Conservation (phyloP, 2,329 filamentous ascomycete genomes). For the Sclerotinia borealis region DNA sequence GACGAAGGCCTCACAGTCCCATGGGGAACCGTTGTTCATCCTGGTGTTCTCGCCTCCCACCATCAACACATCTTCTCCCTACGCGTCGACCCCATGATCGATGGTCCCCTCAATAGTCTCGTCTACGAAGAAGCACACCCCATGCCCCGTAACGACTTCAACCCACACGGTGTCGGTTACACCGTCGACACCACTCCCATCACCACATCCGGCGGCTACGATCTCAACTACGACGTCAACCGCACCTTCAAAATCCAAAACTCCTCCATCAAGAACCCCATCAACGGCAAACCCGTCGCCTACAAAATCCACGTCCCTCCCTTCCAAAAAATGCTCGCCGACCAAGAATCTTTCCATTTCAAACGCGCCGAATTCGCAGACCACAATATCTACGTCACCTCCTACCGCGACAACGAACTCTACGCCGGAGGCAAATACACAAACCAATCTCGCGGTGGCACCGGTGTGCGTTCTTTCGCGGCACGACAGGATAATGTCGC, state of each 20-base stretch:
- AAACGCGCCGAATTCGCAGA: constrained; percentile 49
- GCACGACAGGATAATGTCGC: constrained; percentile 43
- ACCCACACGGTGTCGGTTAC: constrained; percentile 48
- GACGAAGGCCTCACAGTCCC: constrained; percentile 58
- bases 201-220: constrained; percentile 40
- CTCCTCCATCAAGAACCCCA: constrained; percentile 42
- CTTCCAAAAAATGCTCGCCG: constrained; percentile 52
- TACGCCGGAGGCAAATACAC: constrained; percentile 51
- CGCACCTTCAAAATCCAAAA: constrained; percentile 56
- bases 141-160: constrained; percentile 49
- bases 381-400: constrained; percentile 49
- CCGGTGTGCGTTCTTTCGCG: constrained; percentile 49
- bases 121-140: constrained; percentile 54
- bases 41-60: constrained; percentile 61
- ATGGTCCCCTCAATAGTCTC: constrained; percentile 49
- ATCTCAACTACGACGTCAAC: constrained; percentile 42
- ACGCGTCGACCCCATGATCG: constrained; percentile 56
- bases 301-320: constrained; percentile 52
- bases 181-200: constrained; percentile 43
- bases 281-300: constrained; percentile 47
- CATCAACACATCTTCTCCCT: constrained; percentile 75
- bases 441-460: constrained; percentile 48
- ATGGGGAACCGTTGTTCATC: constrained; percentile 63
- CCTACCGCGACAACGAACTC: constrained; percentile 46
- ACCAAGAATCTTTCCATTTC: constrained; percentile 41